Base-by-base conservation (phyloP, 2,329 filamentous ascomycete species). In the Fusarium goolgardi region DNA sequence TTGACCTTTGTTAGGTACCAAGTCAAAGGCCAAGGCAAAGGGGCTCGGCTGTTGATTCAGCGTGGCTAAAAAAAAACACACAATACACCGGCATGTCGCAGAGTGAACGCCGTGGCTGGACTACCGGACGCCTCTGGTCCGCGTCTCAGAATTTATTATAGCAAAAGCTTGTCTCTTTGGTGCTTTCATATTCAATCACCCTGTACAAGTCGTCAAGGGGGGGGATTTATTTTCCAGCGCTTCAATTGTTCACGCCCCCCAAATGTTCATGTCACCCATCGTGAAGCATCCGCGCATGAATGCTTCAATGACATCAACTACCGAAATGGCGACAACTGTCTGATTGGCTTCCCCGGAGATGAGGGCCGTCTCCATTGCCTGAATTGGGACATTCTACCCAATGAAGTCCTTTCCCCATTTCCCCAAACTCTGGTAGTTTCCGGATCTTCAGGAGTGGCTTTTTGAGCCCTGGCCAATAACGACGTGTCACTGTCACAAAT, bases 361-460 rank as follows among this genome's bases (percentile, higher is more conserved):
- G 47, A 65, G 21, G 37, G 20, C 51, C 34, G 32, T 45, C 61
- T 39, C 31, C 27, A 49, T 43, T 43, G 29, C 47, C 40, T 51
- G 25, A 59, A 40, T 59, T 57, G 31, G 31, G 35, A 45, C 11
- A 27, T 35, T 35, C 41, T 46, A 58, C 63, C 63, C 63, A 66
- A 68, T 70, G 44, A 37, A 40, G 52, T 55, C 52, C 18, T 20
- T 27, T 16, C 53, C 34, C 52, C 34, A 27, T 58, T 63, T 67
- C 67, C 61, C 71, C 69, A 72, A 71, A 52, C 55, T 71, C 46
- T 69, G 61, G 60, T 73, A 68, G 63, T 45, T 63, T 66, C 70
- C 64, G 63, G 59, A 71, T 73, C 67, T 66, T 73, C 69, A 73
- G 60, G 70, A 68, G 71, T 72, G 67, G 71, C 67, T 65, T 62